Percentiles rank a stretch among this genome's conserved stretches.
Conservation (phyloP, 1,284 basidiomycete genomes). For the Ganoderma meredithae region DNA sequence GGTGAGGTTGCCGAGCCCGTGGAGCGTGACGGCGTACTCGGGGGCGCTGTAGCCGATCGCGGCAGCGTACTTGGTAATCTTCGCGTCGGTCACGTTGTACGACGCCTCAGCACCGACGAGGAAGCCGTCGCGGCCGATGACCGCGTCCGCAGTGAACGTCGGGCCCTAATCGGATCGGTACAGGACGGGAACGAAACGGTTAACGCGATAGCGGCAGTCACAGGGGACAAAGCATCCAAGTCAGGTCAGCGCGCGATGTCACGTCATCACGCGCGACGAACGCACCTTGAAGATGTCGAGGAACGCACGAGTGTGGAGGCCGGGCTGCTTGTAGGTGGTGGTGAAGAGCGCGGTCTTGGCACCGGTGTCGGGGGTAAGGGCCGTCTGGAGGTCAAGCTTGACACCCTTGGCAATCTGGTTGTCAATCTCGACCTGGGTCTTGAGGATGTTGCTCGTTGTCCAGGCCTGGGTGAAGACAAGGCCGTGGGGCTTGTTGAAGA, state of each 20-base stretch:
- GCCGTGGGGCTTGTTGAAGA: slow-evolving; percentile 88
- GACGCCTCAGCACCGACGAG: slow-evolving; percentile 95
- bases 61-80: slow-evolving; percentile 91
- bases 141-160: slow-evolving; percentile 95
- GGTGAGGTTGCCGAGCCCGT: slow-evolving; percentile 95
- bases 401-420: slow-evolving; percentile 98
- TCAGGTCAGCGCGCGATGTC: slow-evolving; percentile 33
- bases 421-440: slow-evolving; percentile 94
- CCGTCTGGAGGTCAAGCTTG: slow-evolving; percentile 92
- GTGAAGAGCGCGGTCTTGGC: slow-evolving; percentile 85
- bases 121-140: slow-evolving; percentile 97
- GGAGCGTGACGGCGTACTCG: slow-evolving; percentile 95
- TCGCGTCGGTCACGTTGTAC: slow-evolving; percentile 96
- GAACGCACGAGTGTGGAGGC: slow-evolving; percentile 91
- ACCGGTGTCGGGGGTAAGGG: slow-evolving; percentile 87
- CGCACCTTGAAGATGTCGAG: slow-evolving; percentile 95
- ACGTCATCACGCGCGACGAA: slow-evolving; percentile 29
- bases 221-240: slow-evolving; percentile 15
- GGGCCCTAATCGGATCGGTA: slow-evolving; percentile 71
- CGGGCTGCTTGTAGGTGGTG: slow-evolving; percentile 95
- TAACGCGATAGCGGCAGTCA: neutral
- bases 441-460: slow-evolving; percentile 94
- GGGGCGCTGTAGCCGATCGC: slow-evolving; percentile 96
- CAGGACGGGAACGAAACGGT: neutral
- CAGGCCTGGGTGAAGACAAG: slow-evolving; percentile 93